Evolutionary conservation across 1,139 yeast genomes (phyloP).

Genomic region (Suhomyces guaymorum): DNA sequence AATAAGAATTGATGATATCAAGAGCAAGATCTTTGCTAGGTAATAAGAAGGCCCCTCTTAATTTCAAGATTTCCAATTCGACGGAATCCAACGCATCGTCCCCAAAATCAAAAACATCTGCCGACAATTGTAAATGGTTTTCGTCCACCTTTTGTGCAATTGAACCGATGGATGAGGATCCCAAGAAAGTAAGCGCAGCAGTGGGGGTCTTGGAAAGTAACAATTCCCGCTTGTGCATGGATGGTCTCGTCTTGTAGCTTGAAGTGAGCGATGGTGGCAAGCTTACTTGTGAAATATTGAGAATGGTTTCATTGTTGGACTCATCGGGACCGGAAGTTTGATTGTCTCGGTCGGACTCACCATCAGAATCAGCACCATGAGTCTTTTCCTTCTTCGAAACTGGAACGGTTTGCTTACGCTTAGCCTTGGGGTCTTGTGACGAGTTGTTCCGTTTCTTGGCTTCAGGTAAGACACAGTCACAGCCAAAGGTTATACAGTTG

Average conservation of each 20-base stretch:
- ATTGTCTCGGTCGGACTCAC: slow-evolving; percentile 4
- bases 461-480: slow-evolving; percentile 70
- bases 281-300: slow-evolving; percentile 45
- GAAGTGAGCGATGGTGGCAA: slow-evolving; percentile 50
- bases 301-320: slow-evolving; percentile 38
- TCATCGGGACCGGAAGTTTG: slow-evolving; percentile 6
- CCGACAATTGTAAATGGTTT: slow-evolving; percentile 45
- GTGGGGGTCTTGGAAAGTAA: slow-evolving; percentile 24
- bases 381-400: slow-evolving; percentile 9
- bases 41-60: slow-evolving; percentile 70
- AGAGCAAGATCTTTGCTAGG: slow-evolving; percentile 65
- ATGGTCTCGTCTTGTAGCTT: slow-evolving; percentile 41
- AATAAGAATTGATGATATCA: slow-evolving; percentile 63
- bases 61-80: slow-evolving; percentile 65
- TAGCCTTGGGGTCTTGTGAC: slow-evolving; percentile 24
- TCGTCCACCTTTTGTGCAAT: slow-evolving; percentile 48
- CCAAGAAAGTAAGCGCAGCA: slow-evolving; percentile 39
- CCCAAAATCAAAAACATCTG: slow-evolving; percentile 39
- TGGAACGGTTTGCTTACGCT: slow-evolving; percentile 17
- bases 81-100: slow-evolving; percentile 57
- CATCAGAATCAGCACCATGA: slow-evolving; percentile 2
- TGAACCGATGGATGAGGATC: slow-evolving; percentile 42
- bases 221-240: slow-evolving; percentile 40
- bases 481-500: slow-evolving; percentile 73
- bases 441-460: slow-evolving; percentile 47